Percentiles rank a stretch among this genome's conserved stretches.
Evolutionary conservation across 2,329 filamentous ascomycete genomes (phyloP).

Genomic region (Rhynchosporium graminicola): DNA sequence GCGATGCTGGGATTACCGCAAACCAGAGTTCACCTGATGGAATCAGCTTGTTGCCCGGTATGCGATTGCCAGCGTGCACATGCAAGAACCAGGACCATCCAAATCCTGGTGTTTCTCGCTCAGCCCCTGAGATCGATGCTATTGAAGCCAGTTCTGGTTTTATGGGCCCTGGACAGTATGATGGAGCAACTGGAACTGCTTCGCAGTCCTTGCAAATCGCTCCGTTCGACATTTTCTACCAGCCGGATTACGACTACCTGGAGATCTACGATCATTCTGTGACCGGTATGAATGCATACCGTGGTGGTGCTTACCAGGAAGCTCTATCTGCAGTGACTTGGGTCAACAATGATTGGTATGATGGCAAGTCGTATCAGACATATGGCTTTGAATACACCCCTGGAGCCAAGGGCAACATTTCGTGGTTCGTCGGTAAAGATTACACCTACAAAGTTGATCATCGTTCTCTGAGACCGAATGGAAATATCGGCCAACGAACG

Average conservation of each 20-base stretch:
- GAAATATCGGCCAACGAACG: conserved; percentile 65
- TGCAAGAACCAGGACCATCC: conserved; percentile 67
- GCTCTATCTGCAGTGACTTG: conserved; percentile 61
- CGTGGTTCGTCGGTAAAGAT: conserved; percentile 68
- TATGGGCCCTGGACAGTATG: conserved; percentile 45
- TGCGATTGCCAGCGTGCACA: conserved; percentile 69
- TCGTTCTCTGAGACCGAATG: conserved; percentile 63
- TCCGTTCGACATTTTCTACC: conserved; percentile 70
- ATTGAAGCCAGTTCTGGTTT: conserved; percentile 61
- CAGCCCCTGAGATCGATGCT: conserved; percentile 71
- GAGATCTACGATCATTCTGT: conserved; percentile 63
- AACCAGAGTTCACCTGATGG: conserved; percentile 71
- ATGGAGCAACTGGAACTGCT: conserved; percentile 57
- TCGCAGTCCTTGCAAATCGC: conserved; percentile 69
- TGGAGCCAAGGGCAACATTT: conserved; percentile 59
- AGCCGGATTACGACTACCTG: conserved; percentile 64
- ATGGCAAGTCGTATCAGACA: conserved; percentile 61
- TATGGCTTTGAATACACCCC: conserved; percentile 66
- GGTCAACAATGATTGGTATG: conserved; percentile 67
- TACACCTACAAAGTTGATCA: conserved; percentile 65
- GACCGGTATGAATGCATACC: conserved; percentile 60
- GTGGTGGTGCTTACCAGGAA: conserved; percentile 63
- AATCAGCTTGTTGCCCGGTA: conserved; percentile 66
- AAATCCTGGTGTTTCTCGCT: conserved; percentile 62
- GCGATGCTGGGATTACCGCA: conserved; percentile 69